Evolutionary conservation across 768 basidiomycete species (phyloP).

Genomic region (Chiua virens): DNA sequence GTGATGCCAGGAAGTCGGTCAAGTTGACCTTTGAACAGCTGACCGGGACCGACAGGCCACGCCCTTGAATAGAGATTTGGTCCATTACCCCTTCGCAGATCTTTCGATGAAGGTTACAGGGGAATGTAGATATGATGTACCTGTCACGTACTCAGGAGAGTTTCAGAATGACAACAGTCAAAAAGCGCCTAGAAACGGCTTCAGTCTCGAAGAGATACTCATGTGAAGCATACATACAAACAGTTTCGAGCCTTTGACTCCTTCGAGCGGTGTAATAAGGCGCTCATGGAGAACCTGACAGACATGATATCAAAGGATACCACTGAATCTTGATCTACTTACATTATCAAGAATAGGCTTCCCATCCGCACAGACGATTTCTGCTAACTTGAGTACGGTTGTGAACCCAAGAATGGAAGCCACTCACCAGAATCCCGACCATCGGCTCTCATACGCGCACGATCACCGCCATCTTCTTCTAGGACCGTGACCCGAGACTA

Average conservation of each 20-base stretch:
- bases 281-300: constrained; percentile 2
- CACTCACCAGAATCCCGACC: constrained; percentile 46
- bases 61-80: neutral
- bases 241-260: neutral
- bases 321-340: neutral
- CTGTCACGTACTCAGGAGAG: no score
- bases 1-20: neutral
- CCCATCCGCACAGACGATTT: constrained; percentile 4
- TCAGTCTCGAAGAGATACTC: no score
- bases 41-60: neutral
- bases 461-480: constrained; percentile 14
- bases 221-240: no score
- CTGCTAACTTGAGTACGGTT: neutral
- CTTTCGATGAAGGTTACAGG: neutral
- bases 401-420: neutral
- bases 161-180: no score
- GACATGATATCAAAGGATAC: neutral
- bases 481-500: constrained; percentile 14
- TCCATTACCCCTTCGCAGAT: neutral
- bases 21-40: constrained; percentile 1
- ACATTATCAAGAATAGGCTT: constrained; percentile 9
- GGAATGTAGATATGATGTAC: no score
- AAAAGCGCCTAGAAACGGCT: no score
- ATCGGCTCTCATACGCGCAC: constrained; percentile 40
- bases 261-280: constrained; percentile 6